These are phyloP conservation scores for Datisca glomerata DNA, from an alignment of 306 rosid genomes.

Conservation along the genomic window DNA sequence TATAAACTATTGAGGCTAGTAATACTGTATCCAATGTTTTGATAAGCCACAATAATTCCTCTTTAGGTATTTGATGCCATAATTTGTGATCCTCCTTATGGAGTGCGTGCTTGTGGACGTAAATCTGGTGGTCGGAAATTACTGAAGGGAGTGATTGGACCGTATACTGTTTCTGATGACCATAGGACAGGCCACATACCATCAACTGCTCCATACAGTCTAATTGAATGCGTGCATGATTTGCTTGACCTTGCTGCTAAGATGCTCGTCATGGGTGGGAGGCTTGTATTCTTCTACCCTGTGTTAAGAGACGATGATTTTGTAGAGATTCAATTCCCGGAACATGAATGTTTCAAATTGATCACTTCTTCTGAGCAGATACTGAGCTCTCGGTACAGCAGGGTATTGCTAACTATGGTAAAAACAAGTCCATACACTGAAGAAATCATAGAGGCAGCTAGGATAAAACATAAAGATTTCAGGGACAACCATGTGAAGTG, in stretches of 20 bases:
- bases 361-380: constrained; percentile 77
- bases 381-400: constrained; percentile 77
- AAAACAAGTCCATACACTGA: constrained; percentile 54
- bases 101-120: constrained; percentile 99
- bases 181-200: constrained; percentile 89
- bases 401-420: constrained; percentile 79
- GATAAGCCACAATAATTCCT: too few species aligned
- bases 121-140: constrained; percentile 94
- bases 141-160: constrained; percentile 67
- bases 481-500: constrained; percentile 85
- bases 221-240: constrained; percentile 92
- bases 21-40: too few species aligned
- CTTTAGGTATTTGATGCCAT: constrained; percentile 75
- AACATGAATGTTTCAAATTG: constrained; percentile 63
- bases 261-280: constrained; percentile 71
- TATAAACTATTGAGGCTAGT: too few species aligned
- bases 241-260: constrained; percentile 81
- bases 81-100: constrained; percentile 99
- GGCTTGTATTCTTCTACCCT: constrained; percentile 94
- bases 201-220: constrained; percentile 81
- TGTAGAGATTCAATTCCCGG: constrained; percentile 46
- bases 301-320: constrained; percentile 68
- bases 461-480: constrained; percentile 53
- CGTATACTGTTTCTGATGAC: constrained; percentile 79
- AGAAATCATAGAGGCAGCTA: constrained; percentile 69